phyloP scores from a whole-genome alignment of 2,329 filamentous ascomycete species.

The Sporothrix protearum region DNA sequence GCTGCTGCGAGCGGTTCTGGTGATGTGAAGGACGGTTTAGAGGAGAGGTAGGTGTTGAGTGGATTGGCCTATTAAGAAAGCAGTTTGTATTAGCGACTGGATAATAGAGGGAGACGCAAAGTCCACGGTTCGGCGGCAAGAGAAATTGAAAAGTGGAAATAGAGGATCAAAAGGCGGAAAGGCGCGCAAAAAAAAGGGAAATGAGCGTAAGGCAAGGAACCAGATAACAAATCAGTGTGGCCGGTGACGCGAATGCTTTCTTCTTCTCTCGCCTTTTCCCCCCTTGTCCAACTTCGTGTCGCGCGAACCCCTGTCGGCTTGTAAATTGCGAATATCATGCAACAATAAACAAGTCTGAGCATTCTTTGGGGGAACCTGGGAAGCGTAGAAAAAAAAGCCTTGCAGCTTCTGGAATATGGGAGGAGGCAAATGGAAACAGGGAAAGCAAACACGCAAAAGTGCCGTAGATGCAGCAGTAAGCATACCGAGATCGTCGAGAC shows the following conservation, averaged over 20 bases:
- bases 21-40: conserved; percentile 87
- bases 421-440: conserved; percentile 8
- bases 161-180: not conserved
- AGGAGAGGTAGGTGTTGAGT: conserved; percentile 89
- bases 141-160: not conserved
- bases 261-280: not conserved
- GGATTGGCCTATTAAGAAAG: conserved; percentile 69
- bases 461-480: not conserved
- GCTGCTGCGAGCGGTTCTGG: conserved; percentile 87
- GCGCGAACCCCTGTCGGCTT: conserved; percentile 22
- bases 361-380: not conserved
- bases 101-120: conserved; percentile 34
- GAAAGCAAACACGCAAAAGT: conserved; percentile 1
- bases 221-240: conserved; percentile 18
- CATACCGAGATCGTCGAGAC: not conserved
- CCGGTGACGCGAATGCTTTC: not conserved
- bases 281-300: not conserved
- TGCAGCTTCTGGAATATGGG: conserved; percentile 13
- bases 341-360: not conserved
- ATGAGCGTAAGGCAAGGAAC: conserved; percentile 1
- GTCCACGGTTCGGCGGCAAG: conserved; percentile 32
- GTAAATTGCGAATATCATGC: conserved; percentile 17
- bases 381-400: not conserved
- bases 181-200: not conserved
- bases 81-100: conserved; percentile 46